A percentile compares a stretch with the other conserved stretches of the same genome.
These are phyloP conservation scores for Phalaenopsis aphrodite DNA, from an alignment of 106 monocot genomes.

Conservation along the genomic window DNA sequence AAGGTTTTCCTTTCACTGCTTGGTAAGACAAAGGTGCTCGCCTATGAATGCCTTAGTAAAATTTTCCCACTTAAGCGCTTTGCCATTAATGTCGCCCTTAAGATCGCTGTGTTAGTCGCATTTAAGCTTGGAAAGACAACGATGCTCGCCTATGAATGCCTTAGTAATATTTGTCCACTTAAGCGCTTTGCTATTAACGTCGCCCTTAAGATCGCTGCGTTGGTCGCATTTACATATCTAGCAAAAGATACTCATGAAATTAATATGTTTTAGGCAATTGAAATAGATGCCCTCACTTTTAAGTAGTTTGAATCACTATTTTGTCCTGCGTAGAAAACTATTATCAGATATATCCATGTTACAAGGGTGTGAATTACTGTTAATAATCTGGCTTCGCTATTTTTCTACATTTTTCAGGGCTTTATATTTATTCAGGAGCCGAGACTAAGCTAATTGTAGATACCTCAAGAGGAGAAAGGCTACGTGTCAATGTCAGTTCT, in stretches of 20 bases:
- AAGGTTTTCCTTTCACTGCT: background rate
- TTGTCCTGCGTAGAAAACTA: background rate
- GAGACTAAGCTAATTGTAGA: slow-evolving; percentile 72
- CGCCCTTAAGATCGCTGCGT: background rate
- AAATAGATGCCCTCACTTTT: background rate
- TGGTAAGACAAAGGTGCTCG: too few species aligned
- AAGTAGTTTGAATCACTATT: background rate
- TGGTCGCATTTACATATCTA: background rate
- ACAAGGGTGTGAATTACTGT: background rate
- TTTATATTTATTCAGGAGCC: slow-evolving; percentile 53
- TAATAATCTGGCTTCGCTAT: background rate
- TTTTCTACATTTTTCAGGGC: slow-evolving; percentile 32
- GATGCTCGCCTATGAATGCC: too few species aligned
- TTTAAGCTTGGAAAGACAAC: too few species aligned
- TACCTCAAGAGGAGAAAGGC: slow-evolving; percentile 61
- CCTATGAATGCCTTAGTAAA: too few species aligned
- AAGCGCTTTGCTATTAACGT: too few species aligned
- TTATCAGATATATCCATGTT: background rate
- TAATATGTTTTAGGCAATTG: background rate
- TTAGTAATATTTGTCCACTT: too few species aligned
- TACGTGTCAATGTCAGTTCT: slow-evolving; percentile 52
- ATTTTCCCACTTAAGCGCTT: too few species aligned
- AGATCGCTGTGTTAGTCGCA: background rate
- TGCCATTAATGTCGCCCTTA: background rate
- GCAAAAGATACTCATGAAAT: background rate